Evolutionary conservation across 495 filamentous ascomycete genomes (phyloP).

Genomic region (Amphirosellinia nigrospora): DNA sequence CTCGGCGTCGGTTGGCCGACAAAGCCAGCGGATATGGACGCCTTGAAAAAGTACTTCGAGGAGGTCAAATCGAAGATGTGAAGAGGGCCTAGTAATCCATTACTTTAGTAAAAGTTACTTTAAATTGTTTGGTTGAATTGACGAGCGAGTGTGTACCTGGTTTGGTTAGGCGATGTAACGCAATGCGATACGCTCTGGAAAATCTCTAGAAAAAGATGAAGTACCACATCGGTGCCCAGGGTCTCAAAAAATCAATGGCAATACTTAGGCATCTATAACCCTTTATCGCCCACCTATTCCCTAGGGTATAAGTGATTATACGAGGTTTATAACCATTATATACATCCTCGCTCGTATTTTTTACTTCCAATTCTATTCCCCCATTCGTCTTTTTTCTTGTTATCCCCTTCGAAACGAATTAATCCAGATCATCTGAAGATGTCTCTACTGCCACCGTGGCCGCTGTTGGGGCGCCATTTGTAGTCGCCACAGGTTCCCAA

Average conservation of each 20-base stretch:
- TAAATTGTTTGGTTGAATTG: conserved; percentile 4
- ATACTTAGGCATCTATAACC: background rate
- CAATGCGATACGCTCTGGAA: background rate
- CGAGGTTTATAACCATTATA: conserved; percentile 2
- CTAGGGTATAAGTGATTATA: background rate
- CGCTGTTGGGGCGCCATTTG: conserved; percentile 34
- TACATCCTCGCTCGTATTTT: conserved; percentile 1
- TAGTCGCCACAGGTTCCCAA: conserved; percentile 35
- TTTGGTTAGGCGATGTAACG: background rate
- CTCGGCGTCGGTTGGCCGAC: conserved; percentile 82
- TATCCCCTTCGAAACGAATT: conserved; percentile 23
- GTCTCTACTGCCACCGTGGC: conserved; percentile 46
- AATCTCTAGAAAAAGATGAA: background rate
- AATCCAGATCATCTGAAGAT: conserved; percentile 62
- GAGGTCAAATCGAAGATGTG: conserved; percentile 91
- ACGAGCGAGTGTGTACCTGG: conserved; percentile 4
- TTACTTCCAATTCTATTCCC: background rate
- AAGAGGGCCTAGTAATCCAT: conserved; percentile 25
- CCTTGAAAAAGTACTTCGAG: conserved; percentile 77
- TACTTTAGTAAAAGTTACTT: background rate
- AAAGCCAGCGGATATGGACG: conserved; percentile 78
- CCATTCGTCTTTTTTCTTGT: background rate
- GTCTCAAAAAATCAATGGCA: conserved; percentile 1
- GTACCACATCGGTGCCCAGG: background rate
- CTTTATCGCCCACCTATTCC: background rate